These are phyloP conservation scores for Chloropicon primus DNA, from an alignment of 139 green algal species.

Conservation along the genomic window DNA sequence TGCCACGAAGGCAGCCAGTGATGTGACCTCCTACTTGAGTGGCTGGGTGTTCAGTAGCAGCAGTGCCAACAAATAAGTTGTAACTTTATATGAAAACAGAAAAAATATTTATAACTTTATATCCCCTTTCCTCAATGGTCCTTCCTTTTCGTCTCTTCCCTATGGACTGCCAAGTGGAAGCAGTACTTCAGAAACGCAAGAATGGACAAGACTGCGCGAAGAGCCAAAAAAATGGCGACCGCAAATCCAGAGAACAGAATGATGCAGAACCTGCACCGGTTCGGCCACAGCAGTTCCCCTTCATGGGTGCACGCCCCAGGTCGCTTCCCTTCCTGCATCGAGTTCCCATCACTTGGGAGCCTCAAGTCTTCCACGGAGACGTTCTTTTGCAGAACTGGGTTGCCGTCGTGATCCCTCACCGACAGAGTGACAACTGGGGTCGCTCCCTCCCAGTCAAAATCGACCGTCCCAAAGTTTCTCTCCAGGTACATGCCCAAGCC, in stretches of 20 bases:
- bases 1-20: neutral
- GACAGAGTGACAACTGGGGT: neutral
- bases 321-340: neutral
- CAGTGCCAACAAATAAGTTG: no score
- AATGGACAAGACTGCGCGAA: neutral
- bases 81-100: neutral
- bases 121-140: no score
- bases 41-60: neutral
- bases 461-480: neutral
- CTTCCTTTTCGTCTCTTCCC: neutral
- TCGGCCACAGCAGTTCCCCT: neutral
- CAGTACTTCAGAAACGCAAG: neutral
- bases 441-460: neutral
- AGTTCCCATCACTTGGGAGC: neutral
- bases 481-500: neutral
- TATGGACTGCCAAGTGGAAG: no score
- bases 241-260: neutral
- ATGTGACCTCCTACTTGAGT: neutral
- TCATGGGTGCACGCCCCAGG: neutral
- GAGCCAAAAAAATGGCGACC: neutral
- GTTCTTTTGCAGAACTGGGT: neutral
- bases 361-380: neutral
- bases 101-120: no score
- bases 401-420: neutral
- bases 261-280: neutral